A percentile compares a stretch with the other conserved stretches of the same genome.
Conservation (phyloP, 768 basidiomycete species). For the Hygrocybe punicea region DNA sequence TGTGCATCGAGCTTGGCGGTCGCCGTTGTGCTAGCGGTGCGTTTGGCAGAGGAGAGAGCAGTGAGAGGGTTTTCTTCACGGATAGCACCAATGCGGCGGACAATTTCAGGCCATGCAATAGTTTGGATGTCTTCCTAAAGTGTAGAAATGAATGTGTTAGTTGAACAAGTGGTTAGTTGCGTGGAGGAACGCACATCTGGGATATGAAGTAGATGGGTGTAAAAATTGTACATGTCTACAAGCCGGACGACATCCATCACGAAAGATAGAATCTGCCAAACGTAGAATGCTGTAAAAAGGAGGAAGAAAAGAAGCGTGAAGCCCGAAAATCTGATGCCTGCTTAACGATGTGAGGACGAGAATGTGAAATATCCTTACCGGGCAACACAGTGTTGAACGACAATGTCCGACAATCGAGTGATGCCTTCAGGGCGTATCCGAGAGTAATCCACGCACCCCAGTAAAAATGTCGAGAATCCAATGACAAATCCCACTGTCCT, state of each 20-base stretch:
- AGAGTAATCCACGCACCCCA: conserved; percentile 93
- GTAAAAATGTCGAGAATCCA: conserved; percentile 93
- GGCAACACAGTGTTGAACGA: conserved; percentile 80
- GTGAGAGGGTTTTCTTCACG: conserved; percentile 92
- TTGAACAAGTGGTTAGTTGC: not conserved
- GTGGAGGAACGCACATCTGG: conserved; percentile 74
- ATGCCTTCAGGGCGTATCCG: conserved; percentile 64
- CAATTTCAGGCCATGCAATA: conserved; percentile 94
- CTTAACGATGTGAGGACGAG: not conserved
- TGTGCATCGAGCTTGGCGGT: conserved; percentile 94
- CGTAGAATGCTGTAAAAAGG: conserved; percentile 81
- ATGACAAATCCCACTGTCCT: conserved; percentile 99
- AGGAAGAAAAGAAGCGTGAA: conserved; percentile 81
- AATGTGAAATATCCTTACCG: conserved; percentile 49
- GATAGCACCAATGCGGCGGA: conserved; percentile 83
- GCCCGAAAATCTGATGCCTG: conserved; percentile 65
- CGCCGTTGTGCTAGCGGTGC: conserved; percentile 47
- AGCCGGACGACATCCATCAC: conserved; percentile 71
- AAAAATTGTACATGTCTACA: conserved; percentile 93
- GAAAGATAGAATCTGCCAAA: conserved; percentile 84
- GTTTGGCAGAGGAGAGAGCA: conserved; percentile 64
- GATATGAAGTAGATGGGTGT: conserved; percentile 87
- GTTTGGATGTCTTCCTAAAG: conserved; percentile 92
- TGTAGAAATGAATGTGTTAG: conserved; percentile 7
- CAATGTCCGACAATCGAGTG: conserved; percentile 71